A percentile compares a stretch with the other conserved stretches of the same genome.
phyloP scores from a whole-genome alignment of 2,329 filamentous ascomycete genomes.

The Aureobasidium musti region DNA sequence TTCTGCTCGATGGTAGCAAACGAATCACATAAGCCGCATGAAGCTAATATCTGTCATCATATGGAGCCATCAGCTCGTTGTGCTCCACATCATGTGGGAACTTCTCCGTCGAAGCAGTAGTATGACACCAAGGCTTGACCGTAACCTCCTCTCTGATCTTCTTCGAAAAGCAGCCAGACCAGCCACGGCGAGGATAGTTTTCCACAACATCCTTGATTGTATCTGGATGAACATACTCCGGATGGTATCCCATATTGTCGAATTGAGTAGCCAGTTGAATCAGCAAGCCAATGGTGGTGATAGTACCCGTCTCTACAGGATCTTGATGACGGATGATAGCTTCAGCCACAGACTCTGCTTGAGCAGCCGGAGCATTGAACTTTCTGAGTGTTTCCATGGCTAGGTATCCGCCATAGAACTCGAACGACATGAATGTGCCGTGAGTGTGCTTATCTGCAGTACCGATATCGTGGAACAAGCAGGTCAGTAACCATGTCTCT shows the following conservation, averaged over 20 bases:
- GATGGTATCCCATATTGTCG: constrained; percentile 38
- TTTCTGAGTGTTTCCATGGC: constrained; percentile 58
- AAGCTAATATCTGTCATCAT: constrained; percentile 30
- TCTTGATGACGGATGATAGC: constrained; percentile 73
- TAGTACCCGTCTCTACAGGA: constrained; percentile 34
- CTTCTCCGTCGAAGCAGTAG: constrained; percentile 22
- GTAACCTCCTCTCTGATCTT: constrained; percentile 36
- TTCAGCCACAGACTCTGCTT: constrained; percentile 69
- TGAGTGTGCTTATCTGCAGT: constrained; percentile 60
- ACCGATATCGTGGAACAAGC: constrained; percentile 73
- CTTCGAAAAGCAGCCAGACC: constrained; percentile 37
- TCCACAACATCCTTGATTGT: constrained; percentile 37
- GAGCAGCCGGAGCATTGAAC: constrained; percentile 52
- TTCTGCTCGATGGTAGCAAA: too few relatives aligned
- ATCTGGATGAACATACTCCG: constrained; percentile 34
- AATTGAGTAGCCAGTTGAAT: constrained; percentile 38
- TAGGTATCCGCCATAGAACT: constrained; percentile 66
- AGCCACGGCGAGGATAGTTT: constrained; percentile 35
- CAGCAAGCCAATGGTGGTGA: constrained; percentile 37
- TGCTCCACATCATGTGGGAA: constrained; percentile 37
- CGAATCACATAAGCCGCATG: too few relatives aligned
- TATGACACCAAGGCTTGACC: constrained; percentile 39
- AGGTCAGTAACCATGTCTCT: constrained; percentile 64
- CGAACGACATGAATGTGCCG: constrained; percentile 67
- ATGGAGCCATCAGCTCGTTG: constrained; percentile 37